Evolutionary conservation across 345 rosid genomes (phyloP).

Genomic region (Pelargonium nanum): DNA sequence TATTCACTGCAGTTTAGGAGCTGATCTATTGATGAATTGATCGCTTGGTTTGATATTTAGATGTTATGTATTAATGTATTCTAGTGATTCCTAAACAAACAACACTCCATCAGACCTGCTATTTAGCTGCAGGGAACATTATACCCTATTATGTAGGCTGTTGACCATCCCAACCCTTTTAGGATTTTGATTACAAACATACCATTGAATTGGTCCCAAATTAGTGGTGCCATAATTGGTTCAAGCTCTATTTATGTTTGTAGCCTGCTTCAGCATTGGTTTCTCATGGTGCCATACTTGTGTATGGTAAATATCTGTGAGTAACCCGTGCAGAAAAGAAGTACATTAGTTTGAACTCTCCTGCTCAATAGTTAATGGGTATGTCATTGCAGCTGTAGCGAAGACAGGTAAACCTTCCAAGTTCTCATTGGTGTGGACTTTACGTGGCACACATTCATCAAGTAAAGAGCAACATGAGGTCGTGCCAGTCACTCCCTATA

Average conservation of each 20-base stretch:
- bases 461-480: conserved; percentile 31
- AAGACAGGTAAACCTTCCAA: conserved; percentile 45
- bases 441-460: conserved; percentile 31
- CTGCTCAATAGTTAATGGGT: neutral
- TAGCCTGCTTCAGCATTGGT: neutral
- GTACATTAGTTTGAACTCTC: neutral
- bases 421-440: conserved; percentile 72
- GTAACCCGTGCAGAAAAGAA: neutral
- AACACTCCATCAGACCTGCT: no score
- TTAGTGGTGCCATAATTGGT: no score
- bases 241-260: neutral
- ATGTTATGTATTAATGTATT: no score
- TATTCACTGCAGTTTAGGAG: no score
- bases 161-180: no score
- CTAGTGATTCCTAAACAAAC: no score
- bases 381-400: conserved; percentile 33
- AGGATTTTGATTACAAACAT: no score
- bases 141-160: no score
- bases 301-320: neutral
- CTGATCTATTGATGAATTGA: no score
- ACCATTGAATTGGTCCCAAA: no score
- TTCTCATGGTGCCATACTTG: neutral
- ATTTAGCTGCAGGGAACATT: no score
- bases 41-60: no score
- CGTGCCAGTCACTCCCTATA: conserved; percentile 81